Evolutionary conservation across 169 alveolate species (phyloP).

Genomic region (Plasmodium adleri): DNA sequence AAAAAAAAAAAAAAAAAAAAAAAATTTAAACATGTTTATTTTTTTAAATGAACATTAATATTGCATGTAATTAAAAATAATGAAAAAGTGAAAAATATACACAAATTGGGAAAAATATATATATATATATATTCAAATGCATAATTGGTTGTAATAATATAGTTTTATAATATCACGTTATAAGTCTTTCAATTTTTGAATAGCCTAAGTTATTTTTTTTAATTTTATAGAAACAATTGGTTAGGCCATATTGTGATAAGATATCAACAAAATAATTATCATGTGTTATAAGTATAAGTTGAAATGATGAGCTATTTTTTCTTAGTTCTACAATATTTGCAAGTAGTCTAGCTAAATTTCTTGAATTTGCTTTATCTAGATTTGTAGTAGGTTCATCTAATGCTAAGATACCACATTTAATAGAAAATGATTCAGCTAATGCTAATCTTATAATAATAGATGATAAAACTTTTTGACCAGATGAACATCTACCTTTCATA

Average conservation of each 20-base stretch:
- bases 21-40: too few species aligned
- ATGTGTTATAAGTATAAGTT: slow-evolving; percentile 98
- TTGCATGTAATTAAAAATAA: too few species aligned
- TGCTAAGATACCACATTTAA: slow-evolving; percentile 97
- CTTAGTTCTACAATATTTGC: slow-evolving; percentile 80
- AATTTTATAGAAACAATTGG: slow-evolving; percentile 58
- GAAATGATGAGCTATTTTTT: slow-evolving; percentile 84
- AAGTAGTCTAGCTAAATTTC: slow-evolving; percentile 87
- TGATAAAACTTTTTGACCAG: slow-evolving; percentile 98
- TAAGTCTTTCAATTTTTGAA: slow-evolving; percentile 19
- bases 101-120: too few species aligned
- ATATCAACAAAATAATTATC: slow-evolving; percentile 86
- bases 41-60: too few species aligned
- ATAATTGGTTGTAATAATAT: not conserved
- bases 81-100: too few species aligned
- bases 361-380: slow-evolving; percentile 95
- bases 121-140: not conserved
- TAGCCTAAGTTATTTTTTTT: slow-evolving; percentile 35
- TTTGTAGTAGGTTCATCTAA: slow-evolving; percentile 99
- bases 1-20: too few species aligned
- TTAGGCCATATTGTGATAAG: slow-evolving; percentile 63
- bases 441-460: slow-evolving; percentile 98
- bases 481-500: slow-evolving; percentile 98
- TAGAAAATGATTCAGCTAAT: slow-evolving; percentile 98
- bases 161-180: not conserved